These are phyloP conservation scores for Dryadomyces quercus-mongolicae DNA, from an alignment of 2,329 filamentous ascomycete species.

Conservation along the genomic window DNA sequence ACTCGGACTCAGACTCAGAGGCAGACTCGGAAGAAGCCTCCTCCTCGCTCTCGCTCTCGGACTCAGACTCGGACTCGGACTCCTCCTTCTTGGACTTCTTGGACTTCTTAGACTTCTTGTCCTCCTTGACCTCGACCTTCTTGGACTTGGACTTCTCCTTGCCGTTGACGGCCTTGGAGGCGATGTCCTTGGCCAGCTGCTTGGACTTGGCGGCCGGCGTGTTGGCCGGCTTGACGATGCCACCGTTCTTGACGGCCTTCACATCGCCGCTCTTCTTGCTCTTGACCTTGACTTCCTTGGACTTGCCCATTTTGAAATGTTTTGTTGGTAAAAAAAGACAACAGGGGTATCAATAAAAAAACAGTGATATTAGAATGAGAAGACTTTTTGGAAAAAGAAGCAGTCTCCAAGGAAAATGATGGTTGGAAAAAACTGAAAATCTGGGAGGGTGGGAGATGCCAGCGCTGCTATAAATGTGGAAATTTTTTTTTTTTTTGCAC, in stretches of 20 bases:
- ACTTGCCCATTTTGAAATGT: slow-evolving; percentile 47
- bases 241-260: slow-evolving; percentile 51
- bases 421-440: background rate
- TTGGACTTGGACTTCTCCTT: slow-evolving; percentile 41
- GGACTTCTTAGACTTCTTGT: slow-evolving; percentile 32
- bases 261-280: slow-evolving; percentile 31
- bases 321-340: background rate
- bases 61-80: slow-evolving; percentile 19
- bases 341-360: background rate
- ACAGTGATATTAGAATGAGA: background rate
- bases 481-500: slow-evolving; percentile 11
- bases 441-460: slow-evolving; percentile 1
- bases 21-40: slow-evolving; percentile 18
- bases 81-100: slow-evolving; percentile 14
- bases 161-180: slow-evolving; percentile 35
- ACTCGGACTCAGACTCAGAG: slow-evolving; percentile 7
- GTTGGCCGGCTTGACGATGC: slow-evolving; percentile 55
- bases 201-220: slow-evolving; percentile 56
- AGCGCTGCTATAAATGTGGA: background rate
- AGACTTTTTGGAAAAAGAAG: background rate
- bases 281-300: slow-evolving; percentile 50
- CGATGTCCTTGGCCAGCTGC: slow-evolving; percentile 48
- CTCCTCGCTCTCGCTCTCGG: slow-evolving; percentile 16
- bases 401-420: background rate
- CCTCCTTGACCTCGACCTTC: slow-evolving; percentile 29